Evolutionary conservation across 345 rosid genomes (phyloP).

Genomic region (Corchorus olitorius): DNA sequence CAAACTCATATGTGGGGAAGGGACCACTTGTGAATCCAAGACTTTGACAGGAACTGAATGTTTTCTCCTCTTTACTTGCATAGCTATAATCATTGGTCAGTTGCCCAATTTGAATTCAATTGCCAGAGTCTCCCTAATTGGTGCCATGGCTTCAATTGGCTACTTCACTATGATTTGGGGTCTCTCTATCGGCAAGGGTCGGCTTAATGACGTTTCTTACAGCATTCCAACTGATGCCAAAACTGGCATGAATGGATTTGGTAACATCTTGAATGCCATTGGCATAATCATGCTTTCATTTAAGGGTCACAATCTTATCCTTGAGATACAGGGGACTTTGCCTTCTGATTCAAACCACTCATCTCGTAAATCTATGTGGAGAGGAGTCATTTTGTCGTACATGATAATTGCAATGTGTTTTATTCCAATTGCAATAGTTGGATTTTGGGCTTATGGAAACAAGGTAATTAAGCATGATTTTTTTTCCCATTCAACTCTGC

Average conservation of each 20-base stretch:
- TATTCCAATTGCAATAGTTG: conserved; percentile 38
- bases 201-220: conserved; percentile 28
- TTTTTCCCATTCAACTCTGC: not conserved
- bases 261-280: conserved; percentile 38
- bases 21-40: conserved; percentile 17
- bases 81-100: conserved; percentile 44
- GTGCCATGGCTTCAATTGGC: conserved; percentile 37
- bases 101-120: conserved; percentile 53
- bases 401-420: conserved; percentile 28
- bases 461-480: conserved; percentile 27
- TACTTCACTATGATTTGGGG: conserved; percentile 46
- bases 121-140: conserved; percentile 40
- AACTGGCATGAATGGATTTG: conserved; percentile 26
- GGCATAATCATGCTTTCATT: conserved; percentile 48
- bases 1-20: conserved; percentile 25
- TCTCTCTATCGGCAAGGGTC: conserved; percentile 32
- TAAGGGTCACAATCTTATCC: conserved; percentile 64
- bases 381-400: conserved; percentile 44
- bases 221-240: not conserved
- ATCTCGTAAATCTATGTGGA: conserved; percentile 51
- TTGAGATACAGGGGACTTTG: conserved; percentile 71
- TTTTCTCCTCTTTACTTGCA: conserved; percentile 47
- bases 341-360: conserved; percentile 35
- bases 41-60: conserved; percentile 38
- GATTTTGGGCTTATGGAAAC: conserved; percentile 63